Evolutionary conservation across 805 yeast genomes (phyloP), one percentile per base, ranked within the genome.

Genomic region (Pichia paraexigua): DNA sequence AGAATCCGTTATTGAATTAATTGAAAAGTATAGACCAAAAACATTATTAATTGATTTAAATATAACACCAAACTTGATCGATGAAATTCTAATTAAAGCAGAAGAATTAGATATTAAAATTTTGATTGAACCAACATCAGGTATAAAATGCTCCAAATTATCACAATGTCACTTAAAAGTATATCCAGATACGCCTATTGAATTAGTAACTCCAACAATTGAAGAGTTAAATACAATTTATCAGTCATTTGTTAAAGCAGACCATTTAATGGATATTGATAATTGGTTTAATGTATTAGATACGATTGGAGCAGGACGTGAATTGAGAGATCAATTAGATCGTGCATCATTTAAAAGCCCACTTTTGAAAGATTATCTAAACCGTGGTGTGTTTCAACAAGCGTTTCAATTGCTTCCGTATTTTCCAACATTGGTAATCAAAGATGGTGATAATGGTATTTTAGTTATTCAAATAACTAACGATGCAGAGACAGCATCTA

Each of bases 241-340:
- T 63, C 70, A 71, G 8, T 63, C 80, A 9, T 79, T 87, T 58
- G 58, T 63, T 6, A 67, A 62, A 7, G 52, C 60, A 1, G 74
- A 66, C 4, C 58, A 63, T 39, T 76, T 78, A 55, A 76, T 77
- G 41, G 83, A 81, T 54, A 61, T 73, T 25, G 83, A 82, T 46
- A 56, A 64, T 3, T 90, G 96, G 96, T 89, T 89, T 65, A 84
- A 86, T 1, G 70, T 80, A 1, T 64, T 89, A 15, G 95, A 88
- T 58, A 60, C 76, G 0, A 64, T 87, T 25, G 79, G 80, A 0
- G 58, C 80, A 6, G 74, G 75, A 54, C 63, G 74, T 0, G 59
- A 58, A 1, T 72, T 82, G 53, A 66, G 85, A 48, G 74, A 73
- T 22, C 69, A 69, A 46, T 62, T 83, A 50, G 75, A 73, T 18